phyloP scores from a whole-genome alignment of 2,329 filamentous ascomycete species.

The Endothia cerciana region DNA sequence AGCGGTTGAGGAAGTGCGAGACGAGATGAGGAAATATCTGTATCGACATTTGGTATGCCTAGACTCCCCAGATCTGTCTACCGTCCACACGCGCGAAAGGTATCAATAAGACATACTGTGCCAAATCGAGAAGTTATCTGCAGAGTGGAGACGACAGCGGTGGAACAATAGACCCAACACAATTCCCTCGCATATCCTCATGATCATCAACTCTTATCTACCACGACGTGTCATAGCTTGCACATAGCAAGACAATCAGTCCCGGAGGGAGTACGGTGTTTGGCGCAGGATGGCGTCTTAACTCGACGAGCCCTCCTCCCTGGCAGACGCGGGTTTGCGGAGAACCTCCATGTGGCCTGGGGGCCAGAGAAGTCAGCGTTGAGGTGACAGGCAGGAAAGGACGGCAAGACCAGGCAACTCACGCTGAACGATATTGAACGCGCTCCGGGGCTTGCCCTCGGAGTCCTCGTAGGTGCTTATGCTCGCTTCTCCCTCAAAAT shows the following conservation, averaged over 20 bases:
- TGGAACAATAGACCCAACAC: neutral
- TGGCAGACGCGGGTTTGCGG: conserved; percentile 32
- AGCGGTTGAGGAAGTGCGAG: neutral
- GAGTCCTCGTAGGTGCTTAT: conserved; percentile 69
- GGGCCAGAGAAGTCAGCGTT: conserved; percentile 24
- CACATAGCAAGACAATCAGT: neutral
- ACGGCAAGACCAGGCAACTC: conserved; percentile 44
- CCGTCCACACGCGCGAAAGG: conserved; percentile 2
- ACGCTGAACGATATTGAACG: conserved; percentile 80
- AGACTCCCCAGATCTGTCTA: neutral
- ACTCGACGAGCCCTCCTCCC: conserved; percentile 11
- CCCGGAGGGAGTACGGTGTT: neutral
- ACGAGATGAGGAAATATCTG: neutral
- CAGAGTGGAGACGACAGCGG: conserved; percentile 19
- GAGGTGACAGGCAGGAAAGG: neutral
- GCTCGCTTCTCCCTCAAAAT: conserved; percentile 79
- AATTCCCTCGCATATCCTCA: conserved; percentile 13
- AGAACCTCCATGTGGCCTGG: conserved; percentile 54
- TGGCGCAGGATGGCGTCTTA: neutral
- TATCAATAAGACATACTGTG: conserved; percentile 4
- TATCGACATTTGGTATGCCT: conserved; percentile 5
- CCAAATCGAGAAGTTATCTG: neutral
- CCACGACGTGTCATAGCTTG: neutral
- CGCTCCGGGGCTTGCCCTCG: conserved; percentile 68
- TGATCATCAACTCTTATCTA: conserved; percentile 17